Base-by-base conservation (phyloP, 2,329 filamentous ascomycete genomes). In the Cladosporium sp. region DNA sequence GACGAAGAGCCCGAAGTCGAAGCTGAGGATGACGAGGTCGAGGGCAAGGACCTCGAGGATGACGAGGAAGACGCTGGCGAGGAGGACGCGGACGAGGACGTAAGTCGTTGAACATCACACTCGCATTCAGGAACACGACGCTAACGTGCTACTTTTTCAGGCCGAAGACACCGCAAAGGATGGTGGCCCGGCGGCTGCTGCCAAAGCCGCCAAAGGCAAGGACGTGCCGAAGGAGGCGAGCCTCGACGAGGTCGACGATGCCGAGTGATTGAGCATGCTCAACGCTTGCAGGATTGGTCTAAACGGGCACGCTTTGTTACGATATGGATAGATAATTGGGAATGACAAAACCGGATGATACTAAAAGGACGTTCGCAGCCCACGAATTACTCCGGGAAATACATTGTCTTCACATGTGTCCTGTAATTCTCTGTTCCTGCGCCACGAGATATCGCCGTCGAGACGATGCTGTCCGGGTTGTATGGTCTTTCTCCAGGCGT, bases 181-280 rank as follows among this genome's bases (percentile, higher is more conserved):
- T 21, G 64, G 71, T 21, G 74, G 72, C 10, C 74, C 75, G 52
- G 71, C 75, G 14, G 73, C 71, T 50, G 69, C 70, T 31, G 73
- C 74, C 29, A 74, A 75, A 66, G 64, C 68, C 46, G 67, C 66
- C 46, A 76, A 75, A 69, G 71, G 68, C 21, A 67, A 65, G 21
- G 68, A 67, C 12, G 70, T 74, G 28, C 73, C 75, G 21, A 75
- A 76, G 69, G 74, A 76, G 66, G 69, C 70, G 33, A 69, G 72
- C 55, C 66, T 75, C 37, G 67, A 71, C 21, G 74, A 75, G 58
- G 72, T 73, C 37, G 72, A 75, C 31, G 73, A 70, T 26, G 70
- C 68, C 28, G 71, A 72, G 33, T 65, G 66, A 29, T 18, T 5
- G 16, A 56, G 4, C 29, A 11, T 26, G 18, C 33, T 59, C 33